Evolutionary conservation across 2,329 filamentous ascomycete genomes (phyloP).

Genomic region (Penicillium capsulatum): DNA sequence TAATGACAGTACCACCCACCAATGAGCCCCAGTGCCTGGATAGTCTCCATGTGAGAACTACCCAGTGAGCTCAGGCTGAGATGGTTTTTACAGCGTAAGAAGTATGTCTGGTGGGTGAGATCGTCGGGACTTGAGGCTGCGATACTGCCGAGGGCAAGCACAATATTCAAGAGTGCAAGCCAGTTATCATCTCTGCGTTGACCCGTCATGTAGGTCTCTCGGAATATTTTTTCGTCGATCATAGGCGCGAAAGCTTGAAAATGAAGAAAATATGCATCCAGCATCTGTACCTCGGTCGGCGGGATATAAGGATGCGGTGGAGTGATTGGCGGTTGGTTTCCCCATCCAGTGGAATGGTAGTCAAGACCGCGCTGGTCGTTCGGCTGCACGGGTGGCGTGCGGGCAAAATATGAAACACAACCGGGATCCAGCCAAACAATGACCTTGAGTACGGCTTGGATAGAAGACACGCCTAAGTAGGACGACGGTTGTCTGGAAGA

Average conservation of each 20-base stretch:
- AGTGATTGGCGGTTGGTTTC: slow-evolving; percentile 37
- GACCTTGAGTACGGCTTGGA: slow-evolving; percentile 69
- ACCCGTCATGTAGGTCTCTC: slow-evolving; percentile 60
- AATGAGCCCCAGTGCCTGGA: slow-evolving; percentile 67
- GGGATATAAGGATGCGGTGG: slow-evolving; percentile 51
- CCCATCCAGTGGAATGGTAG: slow-evolving; percentile 23
- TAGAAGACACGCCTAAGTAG: slow-evolving; percentile 70
- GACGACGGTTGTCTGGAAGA: slow-evolving; percentile 59
- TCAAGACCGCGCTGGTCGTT: slow-evolving; percentile 15
- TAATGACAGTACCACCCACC: slow-evolving; percentile 76
- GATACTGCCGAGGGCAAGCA: slow-evolving; percentile 71
- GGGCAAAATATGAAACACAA: slow-evolving; percentile 46
- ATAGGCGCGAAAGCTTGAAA: slow-evolving; percentile 69
- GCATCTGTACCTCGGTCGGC: slow-evolving; percentile 63
- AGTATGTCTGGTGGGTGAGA: slow-evolving; percentile 65
- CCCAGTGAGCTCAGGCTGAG: slow-evolving; percentile 64
- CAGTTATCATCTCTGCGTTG: slow-evolving; percentile 64
- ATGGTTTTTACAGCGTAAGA: slow-evolving; percentile 63
- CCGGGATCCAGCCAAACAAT: slow-evolving; percentile 57
- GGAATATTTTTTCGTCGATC: slow-evolving; percentile 67
- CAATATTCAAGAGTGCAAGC: slow-evolving; percentile 70
- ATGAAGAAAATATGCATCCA: slow-evolving; percentile 72
- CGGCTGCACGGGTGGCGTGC: slow-evolving; percentile 29
- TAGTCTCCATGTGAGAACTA: slow-evolving; percentile 66
- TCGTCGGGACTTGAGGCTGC: slow-evolving; percentile 61